phyloP scores from a whole-genome alignment of 2,329 filamentous ascomycete genomes.

The Claviceps purpurea region DNA sequence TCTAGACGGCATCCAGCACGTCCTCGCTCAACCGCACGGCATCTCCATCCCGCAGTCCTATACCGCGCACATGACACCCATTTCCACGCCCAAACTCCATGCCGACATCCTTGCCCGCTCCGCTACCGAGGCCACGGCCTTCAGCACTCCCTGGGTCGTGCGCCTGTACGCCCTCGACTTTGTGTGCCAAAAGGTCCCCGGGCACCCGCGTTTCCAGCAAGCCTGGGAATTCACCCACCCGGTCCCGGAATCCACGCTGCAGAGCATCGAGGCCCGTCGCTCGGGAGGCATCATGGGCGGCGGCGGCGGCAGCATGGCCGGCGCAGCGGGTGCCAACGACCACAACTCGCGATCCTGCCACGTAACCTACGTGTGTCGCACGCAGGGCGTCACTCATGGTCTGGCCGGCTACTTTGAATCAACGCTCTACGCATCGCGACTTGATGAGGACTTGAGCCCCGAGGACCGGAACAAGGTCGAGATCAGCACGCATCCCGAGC shows the following conservation, averaged over 20 bases:
- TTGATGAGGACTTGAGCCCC: slow-evolving; percentile 11
- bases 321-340: slow-evolving; percentile 71
- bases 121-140: slow-evolving; percentile 53
- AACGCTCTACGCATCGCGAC: slow-evolving; percentile 60
- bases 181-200: slow-evolving; percentile 52
- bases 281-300: slow-evolving; percentile 52
- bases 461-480: slow-evolving; percentile 45
- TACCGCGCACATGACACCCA: slow-evolving; percentile 85
- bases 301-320: slow-evolving; percentile 59
- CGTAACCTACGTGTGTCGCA: slow-evolving; percentile 62
- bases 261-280: slow-evolving; percentile 39
- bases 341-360: slow-evolving; percentile 78
- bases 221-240: slow-evolving; percentile 76
- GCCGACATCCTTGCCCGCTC: slow-evolving; percentile 60
- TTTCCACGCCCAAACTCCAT: slow-evolving; percentile 74
- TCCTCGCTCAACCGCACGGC: slow-evolving; percentile 63
- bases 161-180: slow-evolving; percentile 84
- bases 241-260: slow-evolving; percentile 44
- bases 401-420: slow-evolving; percentile 93
- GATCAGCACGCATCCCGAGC: slow-evolving; percentile 82
- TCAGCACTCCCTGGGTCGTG: slow-evolving; percentile 89
- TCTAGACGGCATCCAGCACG: slow-evolving; percentile 85
- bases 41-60: slow-evolving; percentile 92
- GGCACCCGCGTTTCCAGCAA: slow-evolving; percentile 51
- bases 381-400: slow-evolving; percentile 78